Evolutionary conservation across 805 yeast genomes (phyloP).

Genomic region (Kluyveromyces dobzhanskii): DNA sequence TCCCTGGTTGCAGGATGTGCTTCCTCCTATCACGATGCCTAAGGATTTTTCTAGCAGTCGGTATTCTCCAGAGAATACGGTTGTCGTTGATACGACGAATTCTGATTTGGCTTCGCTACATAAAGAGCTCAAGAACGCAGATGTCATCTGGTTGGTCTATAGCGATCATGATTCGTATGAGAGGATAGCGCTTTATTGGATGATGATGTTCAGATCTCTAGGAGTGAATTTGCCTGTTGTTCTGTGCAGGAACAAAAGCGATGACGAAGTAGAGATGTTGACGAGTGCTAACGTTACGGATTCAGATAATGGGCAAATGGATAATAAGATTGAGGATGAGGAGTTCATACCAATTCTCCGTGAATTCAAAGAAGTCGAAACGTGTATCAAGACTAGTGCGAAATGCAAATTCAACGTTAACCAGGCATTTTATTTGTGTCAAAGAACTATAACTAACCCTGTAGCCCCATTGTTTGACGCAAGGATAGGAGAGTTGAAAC

Average conservation of each 20-base stretch:
- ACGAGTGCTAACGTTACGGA: slow-evolving; percentile 8
- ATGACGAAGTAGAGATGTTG: slow-evolving; percentile 23
- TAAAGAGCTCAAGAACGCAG: slow-evolving; percentile 71
- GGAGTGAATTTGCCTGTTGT: slow-evolving; percentile 95
- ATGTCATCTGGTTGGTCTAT: slow-evolving; percentile 91
- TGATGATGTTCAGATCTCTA: slow-evolving; percentile 83
- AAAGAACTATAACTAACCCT: slow-evolving; percentile 87
- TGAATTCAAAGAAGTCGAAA: slow-evolving; percentile 90
- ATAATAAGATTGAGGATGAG: slow-evolving; percentile 49
- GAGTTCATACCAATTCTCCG: slow-evolving; percentile 80
- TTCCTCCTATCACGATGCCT: slow-evolving; percentile 83
- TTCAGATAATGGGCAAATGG: slow-evolving; percentile 15
- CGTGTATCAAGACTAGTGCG: slow-evolving; percentile 85
- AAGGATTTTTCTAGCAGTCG: slow-evolving; percentile 53
- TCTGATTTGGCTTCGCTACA: slow-evolving; percentile 55
- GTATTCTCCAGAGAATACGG: slow-evolving; percentile 55
- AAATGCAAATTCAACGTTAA: slow-evolving; percentile 75
- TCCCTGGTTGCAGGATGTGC: slow-evolving; percentile 63
- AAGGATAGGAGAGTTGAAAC: slow-evolving; percentile 77
- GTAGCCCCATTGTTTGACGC: slow-evolving; percentile 88
- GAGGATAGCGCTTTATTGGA: slow-evolving; percentile 86
- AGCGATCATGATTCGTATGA: slow-evolving; percentile 93
- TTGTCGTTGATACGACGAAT: slow-evolving; percentile 73
- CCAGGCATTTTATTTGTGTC: slow-evolving; percentile 81
- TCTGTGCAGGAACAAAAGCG: slow-evolving; percentile 77